phyloP scores from a whole-genome alignment of 768 basidiomycete genomes.

The Gautieria morchelliformis region DNA sequence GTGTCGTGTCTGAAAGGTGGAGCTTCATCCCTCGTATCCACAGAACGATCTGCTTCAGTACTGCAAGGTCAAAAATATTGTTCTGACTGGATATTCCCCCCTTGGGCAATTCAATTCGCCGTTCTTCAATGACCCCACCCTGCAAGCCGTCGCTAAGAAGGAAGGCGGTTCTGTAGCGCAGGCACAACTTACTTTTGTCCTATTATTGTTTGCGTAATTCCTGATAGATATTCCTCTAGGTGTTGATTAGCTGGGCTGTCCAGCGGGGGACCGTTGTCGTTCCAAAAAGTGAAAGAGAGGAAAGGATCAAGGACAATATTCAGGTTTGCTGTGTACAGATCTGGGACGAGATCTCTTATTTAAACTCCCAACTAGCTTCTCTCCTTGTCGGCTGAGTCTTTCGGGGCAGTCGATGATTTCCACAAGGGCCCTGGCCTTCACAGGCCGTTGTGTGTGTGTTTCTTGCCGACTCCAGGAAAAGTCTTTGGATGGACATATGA shows the following conservation, averaged over 20 bases:
- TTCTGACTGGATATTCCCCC: slow-evolving; percentile 63
- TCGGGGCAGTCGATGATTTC: background rate
- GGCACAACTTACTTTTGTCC: background rate
- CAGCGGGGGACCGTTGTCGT: slow-evolving; percentile 73
- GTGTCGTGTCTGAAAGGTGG: slow-evolving; percentile 29
- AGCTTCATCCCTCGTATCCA: slow-evolving; percentile 71
- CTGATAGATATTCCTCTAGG: slow-evolving; percentile 29
- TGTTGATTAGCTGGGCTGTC: slow-evolving; percentile 73
- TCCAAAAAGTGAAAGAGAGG: slow-evolving; percentile 61
- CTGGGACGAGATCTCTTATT: background rate
- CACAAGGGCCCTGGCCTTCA: background rate
- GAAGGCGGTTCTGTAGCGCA: slow-evolving; percentile 32
- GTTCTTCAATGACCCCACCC: slow-evolving; percentile 24
- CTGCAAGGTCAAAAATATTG: slow-evolving; percentile 60
- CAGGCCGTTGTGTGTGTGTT: background rate
- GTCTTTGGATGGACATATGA: slow-evolving; percentile 7
- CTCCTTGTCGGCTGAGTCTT: background rate
- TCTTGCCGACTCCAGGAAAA: background rate
- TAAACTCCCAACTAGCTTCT: background rate
- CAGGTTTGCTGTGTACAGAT: background rate
- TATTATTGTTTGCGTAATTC: too few relatives aligned
- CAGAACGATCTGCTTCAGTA: slow-evolving; percentile 66
- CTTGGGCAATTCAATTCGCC: slow-evolving; percentile 67
- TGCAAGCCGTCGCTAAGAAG: slow-evolving; percentile 26
- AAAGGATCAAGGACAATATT: background rate